Conservation (phyloP, 768 basidiomycete species). For the Suillus tomentosus region DNA sequence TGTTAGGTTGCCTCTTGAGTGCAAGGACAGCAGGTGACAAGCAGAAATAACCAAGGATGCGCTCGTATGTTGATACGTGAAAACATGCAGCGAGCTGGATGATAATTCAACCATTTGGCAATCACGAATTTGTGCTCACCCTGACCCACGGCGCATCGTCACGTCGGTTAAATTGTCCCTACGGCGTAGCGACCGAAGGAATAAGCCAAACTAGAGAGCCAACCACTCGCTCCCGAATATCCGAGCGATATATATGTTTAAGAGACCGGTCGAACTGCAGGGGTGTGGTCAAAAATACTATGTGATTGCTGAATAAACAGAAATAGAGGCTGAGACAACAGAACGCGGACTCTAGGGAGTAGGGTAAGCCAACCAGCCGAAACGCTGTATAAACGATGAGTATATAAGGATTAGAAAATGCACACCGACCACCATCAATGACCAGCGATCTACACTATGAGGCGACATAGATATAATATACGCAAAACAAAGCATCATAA, state of each 20-base stretch:
- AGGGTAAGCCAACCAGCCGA: constrained; percentile 5
- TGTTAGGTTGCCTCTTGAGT: neutral
- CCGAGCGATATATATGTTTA: neutral
- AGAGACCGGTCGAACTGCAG: neutral
- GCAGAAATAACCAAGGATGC: neutral
- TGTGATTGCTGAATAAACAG: constrained; percentile 4
- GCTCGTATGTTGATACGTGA: neutral
- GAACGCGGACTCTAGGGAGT: neutral
- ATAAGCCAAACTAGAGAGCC: neutral
- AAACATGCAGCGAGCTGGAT: neutral
- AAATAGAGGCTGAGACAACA: constrained; percentile 1
- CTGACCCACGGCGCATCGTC: neutral
- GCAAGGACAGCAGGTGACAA: neutral
- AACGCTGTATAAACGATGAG: constrained; percentile 33
- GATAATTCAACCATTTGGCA: neutral
- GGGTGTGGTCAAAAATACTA: neutral
- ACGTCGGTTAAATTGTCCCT: neutral
- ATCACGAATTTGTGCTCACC: constrained; percentile 1
- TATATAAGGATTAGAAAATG: constrained; percentile 38
- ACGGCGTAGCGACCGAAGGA: neutral
- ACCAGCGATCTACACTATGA: constrained; percentile 32
- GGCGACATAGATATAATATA: constrained; percentile 37
- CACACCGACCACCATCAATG: constrained; percentile 20
- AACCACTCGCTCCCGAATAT: neutral
- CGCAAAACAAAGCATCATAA: constrained; percentile 26